Evolutionary conservation across 495 filamentous ascomycete species (phyloP).

Genomic region (Penicillium arizonense): DNA sequence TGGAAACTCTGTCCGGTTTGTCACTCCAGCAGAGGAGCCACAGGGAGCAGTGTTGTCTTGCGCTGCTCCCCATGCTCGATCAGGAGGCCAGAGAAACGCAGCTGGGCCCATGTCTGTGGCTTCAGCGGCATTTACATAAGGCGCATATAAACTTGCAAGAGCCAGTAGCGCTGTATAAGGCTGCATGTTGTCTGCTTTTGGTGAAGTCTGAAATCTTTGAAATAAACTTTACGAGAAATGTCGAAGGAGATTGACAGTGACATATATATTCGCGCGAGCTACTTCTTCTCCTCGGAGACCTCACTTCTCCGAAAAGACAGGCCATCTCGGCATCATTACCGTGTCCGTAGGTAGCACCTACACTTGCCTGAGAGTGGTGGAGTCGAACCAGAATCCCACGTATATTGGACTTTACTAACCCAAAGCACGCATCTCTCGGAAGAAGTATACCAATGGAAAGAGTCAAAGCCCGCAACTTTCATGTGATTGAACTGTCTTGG

Average conservation of each 20-base stretch:
- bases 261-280: neutral
- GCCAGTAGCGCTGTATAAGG: conserved; percentile 6
- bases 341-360: neutral
- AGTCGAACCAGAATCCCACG: neutral
- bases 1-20: conserved; percentile 46
- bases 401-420: neutral
- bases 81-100: conserved; percentile 52
- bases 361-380: neutral
- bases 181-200: neutral
- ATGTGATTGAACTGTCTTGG: neutral
- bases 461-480: neutral
- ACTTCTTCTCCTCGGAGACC: no score
- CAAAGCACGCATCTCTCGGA: neutral
- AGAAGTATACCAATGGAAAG: neutral
- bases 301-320: neutral
- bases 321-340: conserved; percentile 1
- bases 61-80: conserved; percentile 43
- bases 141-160: conserved; percentile 5
- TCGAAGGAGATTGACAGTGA: neutral
- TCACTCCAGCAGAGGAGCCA: conserved; percentile 36
- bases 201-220: neutral
- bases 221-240: no score
- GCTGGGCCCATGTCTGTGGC: conserved; percentile 48
- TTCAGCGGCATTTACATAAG: conserved; percentile 8
- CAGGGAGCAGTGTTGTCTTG: conserved; percentile 49